Base-by-base conservation (phyloP, 495 filamentous ascomycete genomes). In the Talaromyces adpressus region DNA sequence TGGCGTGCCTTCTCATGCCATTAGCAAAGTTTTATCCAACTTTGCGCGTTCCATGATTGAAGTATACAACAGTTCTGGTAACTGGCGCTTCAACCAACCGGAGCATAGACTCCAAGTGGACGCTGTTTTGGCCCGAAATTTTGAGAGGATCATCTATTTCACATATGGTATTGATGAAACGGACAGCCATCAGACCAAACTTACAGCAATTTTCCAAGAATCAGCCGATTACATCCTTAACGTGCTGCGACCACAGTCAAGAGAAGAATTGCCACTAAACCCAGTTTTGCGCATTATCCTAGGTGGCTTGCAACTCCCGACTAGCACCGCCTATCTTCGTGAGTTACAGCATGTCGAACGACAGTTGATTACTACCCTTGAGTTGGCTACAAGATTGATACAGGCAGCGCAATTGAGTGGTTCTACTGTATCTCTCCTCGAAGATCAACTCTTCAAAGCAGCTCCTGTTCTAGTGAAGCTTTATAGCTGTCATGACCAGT, bases 381-480 rank as follows among this genome's bases (percentile, higher is more conserved):
- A 70, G 16, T 87, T 97, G 62, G 82, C 85, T 1, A 87, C 83
- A 30, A 87, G 82, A 52, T 76, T 96, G 30, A 73, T 95, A 6
- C 83, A 86, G 63, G 81, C 90, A 59, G 85, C 89, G 30, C 86
- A 82, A 53, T 81, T 90, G 27, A 74, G 90, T 57, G 82, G 84
- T 22, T 75, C 75, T 57, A 76, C 86, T 16, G 80, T 80, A 16
- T 85, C 84, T 30, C 78, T 85, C 29, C 79, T 98, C 4, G 90
- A 95, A 70, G 81, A 83, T 20, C 89, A 91, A 63, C 73, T 98
- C 9, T 95, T 95, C 76, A 88, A 92, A 67, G 82, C 83, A 7
- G 82, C 87, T 1, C 87, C 90, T 2, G 77, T 91, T 47, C 71
- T 97, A 39, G 88, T 91, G 32, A 87, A 90, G 52, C 76, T 97